phyloP scores from a whole-genome alignment of 1,284 basidiomycete species.

The Sanghuangporus baumii region DNA sequence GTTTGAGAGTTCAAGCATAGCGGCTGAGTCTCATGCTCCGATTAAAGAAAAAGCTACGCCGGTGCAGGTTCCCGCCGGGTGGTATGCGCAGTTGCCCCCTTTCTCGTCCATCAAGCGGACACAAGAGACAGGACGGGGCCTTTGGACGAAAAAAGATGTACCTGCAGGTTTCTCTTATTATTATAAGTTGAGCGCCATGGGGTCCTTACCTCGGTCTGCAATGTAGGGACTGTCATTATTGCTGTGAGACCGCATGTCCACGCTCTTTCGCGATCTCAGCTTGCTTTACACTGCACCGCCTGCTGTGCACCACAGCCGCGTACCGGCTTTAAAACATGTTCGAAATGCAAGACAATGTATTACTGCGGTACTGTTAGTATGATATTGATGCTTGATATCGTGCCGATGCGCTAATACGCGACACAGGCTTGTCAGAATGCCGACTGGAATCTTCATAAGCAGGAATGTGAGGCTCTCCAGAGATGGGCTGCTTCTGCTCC shows the following conservation, averaged over 20 bases:
- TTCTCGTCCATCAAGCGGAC: slow-evolving; percentile 3
- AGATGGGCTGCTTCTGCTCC: slow-evolving; percentile 49
- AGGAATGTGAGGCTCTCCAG: slow-evolving; percentile 68
- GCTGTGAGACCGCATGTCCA: slow-evolving; percentile 53
- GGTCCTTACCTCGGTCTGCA: neutral
- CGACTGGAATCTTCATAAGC: slow-evolving; percentile 76
- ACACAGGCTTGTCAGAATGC: slow-evolving; percentile 65
- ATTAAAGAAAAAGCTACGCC: neutral
- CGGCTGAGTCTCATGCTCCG: too few species aligned
- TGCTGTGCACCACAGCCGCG: slow-evolving; percentile 45
- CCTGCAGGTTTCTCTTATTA: slow-evolving; percentile 33
- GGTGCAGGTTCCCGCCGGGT: neutral
- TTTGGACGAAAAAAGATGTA: slow-evolving; percentile 29
- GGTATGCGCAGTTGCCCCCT: slow-evolving; percentile 9
- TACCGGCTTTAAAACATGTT: slow-evolving; percentile 56
- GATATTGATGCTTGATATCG: neutral
- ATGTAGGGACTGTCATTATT: slow-evolving; percentile 55
- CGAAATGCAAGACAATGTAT: slow-evolving; percentile 57
- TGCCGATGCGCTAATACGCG: neutral
- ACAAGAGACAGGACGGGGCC: slow-evolving; percentile 24
- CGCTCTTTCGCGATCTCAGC: slow-evolving; percentile 59
- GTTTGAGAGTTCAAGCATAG: neutral
- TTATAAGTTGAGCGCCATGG: neutral
- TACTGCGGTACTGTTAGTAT: slow-evolving; percentile 69
- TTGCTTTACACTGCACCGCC: slow-evolving; percentile 61